Base-by-base conservation (phyloP, 2,329 filamentous ascomycete genomes). In the Lachnellula hyalina region DNA sequence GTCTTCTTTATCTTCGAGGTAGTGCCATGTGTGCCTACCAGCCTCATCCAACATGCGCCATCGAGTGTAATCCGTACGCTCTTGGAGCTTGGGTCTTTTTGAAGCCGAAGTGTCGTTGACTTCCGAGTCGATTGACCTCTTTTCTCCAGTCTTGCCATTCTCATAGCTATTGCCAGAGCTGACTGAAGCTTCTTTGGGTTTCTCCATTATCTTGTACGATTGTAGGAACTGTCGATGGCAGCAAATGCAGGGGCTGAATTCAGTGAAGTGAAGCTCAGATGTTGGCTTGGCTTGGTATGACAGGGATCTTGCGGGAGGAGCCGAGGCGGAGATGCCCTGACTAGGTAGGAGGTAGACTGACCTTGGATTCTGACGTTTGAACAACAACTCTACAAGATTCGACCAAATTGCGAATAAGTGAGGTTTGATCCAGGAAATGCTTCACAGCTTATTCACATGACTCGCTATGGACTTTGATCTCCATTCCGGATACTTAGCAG, bases 21-120 rank as follows among this genome's bases (percentile, higher is more conserved):
- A 99, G 66, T 94, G 89, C 94, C 94, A 99, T 49, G 90, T 96
- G 65, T 96, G 91, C 53, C 89, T 81, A 48, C 94, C 93, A 50
- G 83, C 80, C 56, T 96, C 89, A 67, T 95, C 87, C 58, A 84
- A 81, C 69, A 97, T 74, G 58, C 94, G 83, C 94, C 94, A 99
- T 71, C 88, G 80, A 7, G 83, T 81, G 61, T 83, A 82, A 72
- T 99, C 93, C 4, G 91, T 96, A 67, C 81, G 83, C 40, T 77
- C 73, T 46, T 72, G 73, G 47, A 83, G 69, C 57, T 70, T 75
- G 34, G 76, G 75, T 48, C 71, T 73, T 62, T 80, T 81, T 12
- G 68, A 40, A 32, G 59, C 45, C 21, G 54, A 44, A 19, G 46
- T 19, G 25, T 54, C 44, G 7, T 53, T 45, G 15, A 32, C 36